phyloP scores from a whole-genome alignment of 768 basidiomycete species.

The Boletus reticulatus region DNA sequence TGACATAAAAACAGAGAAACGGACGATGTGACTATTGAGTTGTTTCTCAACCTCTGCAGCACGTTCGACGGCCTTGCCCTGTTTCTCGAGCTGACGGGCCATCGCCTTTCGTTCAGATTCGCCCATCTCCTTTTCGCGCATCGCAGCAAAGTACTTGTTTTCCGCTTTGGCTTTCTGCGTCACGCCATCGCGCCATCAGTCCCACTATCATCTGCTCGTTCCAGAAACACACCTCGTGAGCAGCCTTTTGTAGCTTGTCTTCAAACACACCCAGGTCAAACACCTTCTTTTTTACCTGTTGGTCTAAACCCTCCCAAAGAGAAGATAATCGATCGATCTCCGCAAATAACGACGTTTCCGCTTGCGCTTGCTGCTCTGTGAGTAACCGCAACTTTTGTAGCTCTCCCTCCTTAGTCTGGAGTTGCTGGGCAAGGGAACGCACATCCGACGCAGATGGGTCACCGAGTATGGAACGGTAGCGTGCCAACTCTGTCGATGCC shows the following conservation, averaged over 20 bases:
- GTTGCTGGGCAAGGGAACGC: conserved; percentile 46
- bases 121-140: conserved; percentile 84
- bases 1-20: conserved; percentile 19
- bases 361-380: conserved; percentile 60
- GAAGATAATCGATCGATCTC: conserved; percentile 85
- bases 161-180: conserved; percentile 91
- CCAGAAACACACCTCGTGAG: conserved; percentile 59
- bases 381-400: conserved; percentile 59
- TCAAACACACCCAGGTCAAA: conserved; percentile 78
- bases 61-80: conserved; percentile 63
- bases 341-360: conserved; percentile 72
- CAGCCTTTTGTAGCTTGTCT: conserved; percentile 61
- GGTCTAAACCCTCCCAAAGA: conserved; percentile 83
- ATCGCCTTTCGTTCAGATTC: conserved; percentile 73
- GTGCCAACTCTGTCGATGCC: conserved; percentile 47
- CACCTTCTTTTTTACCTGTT: conserved; percentile 79
- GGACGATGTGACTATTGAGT: conserved; percentile 57
- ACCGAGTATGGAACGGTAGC: conserved; percentile 66
- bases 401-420: conserved; percentile 70
- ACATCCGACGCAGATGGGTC: conserved; percentile 51
- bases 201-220: not conserved
- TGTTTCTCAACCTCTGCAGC: conserved; percentile 62
- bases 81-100: conserved; percentile 54
- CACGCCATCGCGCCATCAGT: not conserved
- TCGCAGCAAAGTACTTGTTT: conserved; percentile 89